A percentile compares a stretch with the other conserved stretches of the same genome.
Conservation (phyloP, 495 filamentous ascomycete genomes). For the Daldinia decipiens region DNA sequence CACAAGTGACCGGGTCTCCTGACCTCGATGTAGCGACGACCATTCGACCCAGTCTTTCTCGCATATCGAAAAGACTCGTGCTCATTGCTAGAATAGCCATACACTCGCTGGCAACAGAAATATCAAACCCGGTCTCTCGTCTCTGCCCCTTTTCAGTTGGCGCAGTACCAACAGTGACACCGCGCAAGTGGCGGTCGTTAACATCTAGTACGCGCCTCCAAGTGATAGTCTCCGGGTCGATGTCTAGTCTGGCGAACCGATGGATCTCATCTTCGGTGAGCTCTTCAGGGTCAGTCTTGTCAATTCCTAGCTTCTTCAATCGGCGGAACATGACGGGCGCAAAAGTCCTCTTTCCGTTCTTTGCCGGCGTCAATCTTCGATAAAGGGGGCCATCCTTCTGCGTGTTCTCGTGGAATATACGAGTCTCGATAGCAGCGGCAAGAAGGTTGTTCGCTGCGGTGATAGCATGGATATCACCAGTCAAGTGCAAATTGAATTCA, state of each 20-base stretch:
- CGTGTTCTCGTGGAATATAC: constrained; percentile 96
- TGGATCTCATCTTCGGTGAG: constrained; percentile 88
- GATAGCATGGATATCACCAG: constrained; percentile 97
- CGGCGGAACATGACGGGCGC: constrained; percentile 89
- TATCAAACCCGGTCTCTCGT: constrained; percentile 92
- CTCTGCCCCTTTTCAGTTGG: constrained; percentile 88
- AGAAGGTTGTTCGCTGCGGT: constrained; percentile 97
- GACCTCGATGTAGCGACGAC: constrained; percentile 87
- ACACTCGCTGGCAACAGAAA: constrained; percentile 95
- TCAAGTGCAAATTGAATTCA: constrained; percentile 97
- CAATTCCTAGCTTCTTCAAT: constrained; percentile 92
- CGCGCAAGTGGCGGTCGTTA: constrained; percentile 92
- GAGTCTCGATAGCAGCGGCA: constrained; percentile 96
- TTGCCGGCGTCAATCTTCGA: constrained; percentile 85
- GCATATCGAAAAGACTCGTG: constrained; percentile 87
- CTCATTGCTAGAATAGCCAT: constrained; percentile 98
- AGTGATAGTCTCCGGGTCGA: constrained; percentile 95
- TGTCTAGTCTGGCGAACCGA: constrained; percentile 90
- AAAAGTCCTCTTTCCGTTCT: constrained; percentile 90
- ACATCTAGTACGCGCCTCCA: constrained; percentile 97
- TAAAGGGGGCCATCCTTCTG: constrained; percentile 93
- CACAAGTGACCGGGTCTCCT: constrained; percentile 94
- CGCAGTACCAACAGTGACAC: constrained; percentile 86
- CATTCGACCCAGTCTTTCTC: constrained; percentile 94
- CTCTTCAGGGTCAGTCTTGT: constrained; percentile 91